A percentile compares a stretch with the other conserved stretches of the same genome.
Conservation (phyloP, 2,329 filamentous ascomycete species). For the Stromatinia cepivora region DNA sequence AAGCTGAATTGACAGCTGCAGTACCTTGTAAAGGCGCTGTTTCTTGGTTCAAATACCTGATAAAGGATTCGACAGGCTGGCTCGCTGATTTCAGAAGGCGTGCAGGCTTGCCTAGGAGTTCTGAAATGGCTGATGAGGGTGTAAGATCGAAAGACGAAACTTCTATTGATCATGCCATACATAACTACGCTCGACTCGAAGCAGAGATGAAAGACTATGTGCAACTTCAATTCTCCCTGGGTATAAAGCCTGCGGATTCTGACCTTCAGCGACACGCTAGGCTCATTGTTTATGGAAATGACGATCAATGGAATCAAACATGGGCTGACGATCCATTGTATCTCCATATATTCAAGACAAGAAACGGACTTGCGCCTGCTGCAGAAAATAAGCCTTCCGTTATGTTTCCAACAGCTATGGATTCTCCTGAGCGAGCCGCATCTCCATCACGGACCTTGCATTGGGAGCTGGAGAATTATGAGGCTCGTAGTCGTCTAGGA, state of each 20-base stretch:
- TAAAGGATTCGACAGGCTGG: slow-evolving; percentile 54
- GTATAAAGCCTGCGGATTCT: slow-evolving; percentile 53
- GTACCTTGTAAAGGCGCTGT: slow-evolving; percentile 41
- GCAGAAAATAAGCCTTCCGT: slow-evolving; percentile 28
- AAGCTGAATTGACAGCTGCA: slow-evolving; percentile 50
- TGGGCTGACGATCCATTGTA: slow-evolving; percentile 57
- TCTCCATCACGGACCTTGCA: slow-evolving; percentile 33
- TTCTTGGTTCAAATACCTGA: slow-evolving; percentile 57
- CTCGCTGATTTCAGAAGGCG: slow-evolving; percentile 56
- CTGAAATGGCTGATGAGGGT: slow-evolving; percentile 52
- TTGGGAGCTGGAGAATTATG: slow-evolving; percentile 35
- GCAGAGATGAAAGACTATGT: slow-evolving; percentile 56
- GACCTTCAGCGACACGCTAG: slow-evolving; percentile 58
- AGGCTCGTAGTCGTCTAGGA: slow-evolving; percentile 23
- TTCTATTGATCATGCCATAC: slow-evolving; percentile 59
- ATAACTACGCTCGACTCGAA: slow-evolving; percentile 56
- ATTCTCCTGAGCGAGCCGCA: slow-evolving; percentile 1
- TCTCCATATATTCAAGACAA: slow-evolving; percentile 52
- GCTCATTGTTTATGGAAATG: slow-evolving; percentile 61
- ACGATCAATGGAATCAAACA: slow-evolving; percentile 65
- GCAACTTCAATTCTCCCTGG: slow-evolving; percentile 46
- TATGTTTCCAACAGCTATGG: slow-evolving; percentile 20
- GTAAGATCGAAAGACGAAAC: slow-evolving; percentile 54
- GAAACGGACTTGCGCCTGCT: slow-evolving; percentile 32
- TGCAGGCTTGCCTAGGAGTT: slow-evolving; percentile 57